Percentiles rank a stretch among this genome's conserved stretches.
phyloP scores from a whole-genome alignment of 768 basidiomycete genomes.

The Pholiota molesta region DNA sequence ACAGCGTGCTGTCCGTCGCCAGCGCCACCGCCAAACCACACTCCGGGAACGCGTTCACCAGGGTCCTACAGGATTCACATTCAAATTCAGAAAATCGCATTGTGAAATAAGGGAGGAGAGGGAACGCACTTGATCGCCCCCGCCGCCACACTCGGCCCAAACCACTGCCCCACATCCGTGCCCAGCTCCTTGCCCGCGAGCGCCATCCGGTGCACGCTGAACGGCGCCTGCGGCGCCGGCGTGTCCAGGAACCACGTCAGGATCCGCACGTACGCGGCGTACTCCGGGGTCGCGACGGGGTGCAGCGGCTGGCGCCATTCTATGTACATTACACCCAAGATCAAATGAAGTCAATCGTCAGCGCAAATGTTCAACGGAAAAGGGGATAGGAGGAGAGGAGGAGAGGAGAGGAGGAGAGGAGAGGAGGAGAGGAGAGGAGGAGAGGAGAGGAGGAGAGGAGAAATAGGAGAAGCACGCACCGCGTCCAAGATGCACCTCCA shows the following conservation, averaged over 20 bases:
- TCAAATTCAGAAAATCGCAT: too few relatives aligned
- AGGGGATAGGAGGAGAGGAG: too few relatives aligned
- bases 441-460: too few relatives aligned
- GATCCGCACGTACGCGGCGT: constrained; percentile 88
- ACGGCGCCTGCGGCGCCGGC: constrained; percentile 81
- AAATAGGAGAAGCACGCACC: too few relatives aligned
- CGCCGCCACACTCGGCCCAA: constrained; percentile 96
- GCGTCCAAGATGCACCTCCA: constrained; percentile 67
- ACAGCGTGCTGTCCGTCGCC: constrained; percentile 82
- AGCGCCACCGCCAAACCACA: constrained; percentile 81
- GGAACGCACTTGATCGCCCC: constrained; percentile 93
- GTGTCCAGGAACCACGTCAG: constrained; percentile 95
- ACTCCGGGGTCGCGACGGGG: constrained; percentile 60
- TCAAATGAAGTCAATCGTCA: too few relatives aligned
- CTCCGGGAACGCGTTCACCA: constrained; percentile 79
- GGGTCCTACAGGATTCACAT: too few relatives aligned
- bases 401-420: too few relatives aligned
- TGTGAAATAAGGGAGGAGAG: too few relatives aligned
- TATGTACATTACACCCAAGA: too few relatives aligned
- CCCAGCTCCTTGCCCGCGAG: constrained; percentile 93
- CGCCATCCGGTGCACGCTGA: constrained; percentile 96
- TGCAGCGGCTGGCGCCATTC: constrained; percentile 85
- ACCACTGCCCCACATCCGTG: constrained; percentile 97
- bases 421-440: too few relatives aligned
- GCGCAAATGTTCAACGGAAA: too few relatives aligned